Evolutionary conservation across 2,329 filamentous ascomycete genomes (phyloP), one percentile per base, ranked within the genome.

Genomic region (Cladosporium sp.): DNA sequence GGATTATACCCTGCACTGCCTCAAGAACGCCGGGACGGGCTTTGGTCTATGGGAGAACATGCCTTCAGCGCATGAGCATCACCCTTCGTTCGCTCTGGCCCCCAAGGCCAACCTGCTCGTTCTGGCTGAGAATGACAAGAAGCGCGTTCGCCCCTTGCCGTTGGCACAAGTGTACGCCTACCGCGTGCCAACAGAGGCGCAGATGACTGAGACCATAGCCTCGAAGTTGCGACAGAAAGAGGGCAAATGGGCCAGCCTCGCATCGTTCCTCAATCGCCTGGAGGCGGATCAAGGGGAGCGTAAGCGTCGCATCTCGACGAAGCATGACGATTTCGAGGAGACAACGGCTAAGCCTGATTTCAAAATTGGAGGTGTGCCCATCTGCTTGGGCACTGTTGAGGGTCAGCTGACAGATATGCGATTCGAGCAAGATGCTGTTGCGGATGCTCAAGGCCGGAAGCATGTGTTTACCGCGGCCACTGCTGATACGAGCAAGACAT

Each of bases 41-140:
- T 47, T 60, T 15, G 63, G 61, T 2, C 22, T 61, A 3, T 66
- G 61, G 60, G 61, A 63, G 47, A 62, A 61, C 29, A 61, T 65
- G 59, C 64, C 64, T 2, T 58, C 56, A 19, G 63, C 61, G 11
- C 64, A 64, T 38, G 59, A 65, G 47, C 63, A 67, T 34, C 61
- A 65, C 41, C 60, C 65, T 7, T 54, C 41, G 5, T 67, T 61
- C 50, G 55, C 58, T 13, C 48, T 65, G 8, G 57, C 55, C 4
- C 40, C 54, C 13, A 51, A 57, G 30, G 51, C 52, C 27, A 50
- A 34, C 20, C 49, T 61, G 18, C 54, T 68, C 13, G 58, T 63
- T 4, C 57, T 68, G 11, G 62, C 61, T 12, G 65, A 68, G 52
- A 49, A 55, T 15, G 60, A 62, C 50, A 64, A 62, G 56, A 64